These are phyloP conservation scores for Suillus subaureus DNA, from an alignment of 768 basidiomycete species.

Conservation along the genomic window DNA sequence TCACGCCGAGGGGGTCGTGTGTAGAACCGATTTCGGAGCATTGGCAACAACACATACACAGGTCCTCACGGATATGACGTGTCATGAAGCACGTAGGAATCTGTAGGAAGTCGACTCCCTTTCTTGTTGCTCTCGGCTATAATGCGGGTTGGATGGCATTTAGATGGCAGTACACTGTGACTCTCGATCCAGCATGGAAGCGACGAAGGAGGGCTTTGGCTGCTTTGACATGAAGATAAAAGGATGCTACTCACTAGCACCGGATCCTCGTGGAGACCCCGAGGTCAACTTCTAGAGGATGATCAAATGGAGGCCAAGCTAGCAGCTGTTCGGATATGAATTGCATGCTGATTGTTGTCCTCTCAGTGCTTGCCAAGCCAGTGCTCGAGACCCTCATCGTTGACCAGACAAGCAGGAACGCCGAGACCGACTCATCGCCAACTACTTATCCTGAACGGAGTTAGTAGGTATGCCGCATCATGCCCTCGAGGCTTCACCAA, in stretches of 20 bases:
- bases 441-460: not conserved
- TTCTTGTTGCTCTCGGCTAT: not conserved
- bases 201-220: not conserved
- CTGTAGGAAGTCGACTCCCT: not conserved
- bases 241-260: not conserved
- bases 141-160: not conserved
- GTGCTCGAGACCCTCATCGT: not conserved
- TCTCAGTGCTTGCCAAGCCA: not conserved
- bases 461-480: not conserved
- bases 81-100: not conserved
- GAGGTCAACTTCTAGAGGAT: not conserved
- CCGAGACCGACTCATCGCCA: not conserved
- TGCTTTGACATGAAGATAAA: not conserved
- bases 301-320: not conserved
- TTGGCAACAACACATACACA: not conserved
- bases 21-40: not conserved
- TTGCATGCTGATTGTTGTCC: constrained; percentile 6
- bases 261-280: not conserved
- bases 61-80: constrained; percentile 1
- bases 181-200: not conserved
- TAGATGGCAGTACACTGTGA: not conserved
- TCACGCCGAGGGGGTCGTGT: not conserved
- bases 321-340: constrained; percentile 26
- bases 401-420: not conserved
- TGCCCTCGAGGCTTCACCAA: not conserved